phyloP scores from a whole-genome alignment of 805 yeast species.

The Lachancea lanzarotensis region DNA sequence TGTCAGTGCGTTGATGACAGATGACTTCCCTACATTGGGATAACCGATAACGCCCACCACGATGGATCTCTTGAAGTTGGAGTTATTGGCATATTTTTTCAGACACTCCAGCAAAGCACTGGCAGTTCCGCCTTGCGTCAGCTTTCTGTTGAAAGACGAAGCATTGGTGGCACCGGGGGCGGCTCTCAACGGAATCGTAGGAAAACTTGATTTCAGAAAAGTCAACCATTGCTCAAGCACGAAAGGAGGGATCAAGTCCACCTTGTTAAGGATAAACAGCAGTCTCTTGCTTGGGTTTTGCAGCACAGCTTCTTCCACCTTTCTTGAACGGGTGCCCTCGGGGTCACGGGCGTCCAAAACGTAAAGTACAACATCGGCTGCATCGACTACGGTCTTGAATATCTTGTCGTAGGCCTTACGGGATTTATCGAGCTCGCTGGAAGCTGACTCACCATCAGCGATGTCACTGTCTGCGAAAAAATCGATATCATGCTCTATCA shows the following conservation, averaged over 20 bases:
- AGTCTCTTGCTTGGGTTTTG: slow-evolving; percentile 72
- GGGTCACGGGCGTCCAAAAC: slow-evolving; percentile 98
- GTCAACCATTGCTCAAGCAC: slow-evolving; percentile 80
- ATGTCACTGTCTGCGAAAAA: slow-evolving; percentile 38
- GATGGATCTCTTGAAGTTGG: slow-evolving; percentile 81
- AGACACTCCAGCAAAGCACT: slow-evolving; percentile 68
- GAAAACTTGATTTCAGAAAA: slow-evolving; percentile 74
- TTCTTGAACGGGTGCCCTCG: slow-evolving; percentile 85
- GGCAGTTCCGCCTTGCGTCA: slow-evolving; percentile 68
- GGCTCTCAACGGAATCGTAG: slow-evolving; percentile 84
- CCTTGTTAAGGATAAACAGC: slow-evolving; percentile 80
- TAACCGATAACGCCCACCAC: slow-evolving; percentile 95
- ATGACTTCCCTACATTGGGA: slow-evolving; percentile 95
- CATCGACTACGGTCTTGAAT: slow-evolving; percentile 87
- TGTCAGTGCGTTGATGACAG: slow-evolving; percentile 83
- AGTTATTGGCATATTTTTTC: slow-evolving; percentile 76
- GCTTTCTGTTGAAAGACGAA: slow-evolving; percentile 61
- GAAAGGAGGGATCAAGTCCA: slow-evolving; percentile 84
- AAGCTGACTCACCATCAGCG: slow-evolving; percentile 33
- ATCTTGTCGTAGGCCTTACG: slow-evolving; percentile 91
- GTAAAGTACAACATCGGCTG: slow-evolving; percentile 83
- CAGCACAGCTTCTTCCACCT: slow-evolving; percentile 83
- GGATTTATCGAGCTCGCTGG: slow-evolving; percentile 57
- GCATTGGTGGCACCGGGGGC: slow-evolving; percentile 67
- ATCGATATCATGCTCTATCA: slow-evolving; percentile 44